Base-by-base conservation (phyloP, 371 early-diverging fungal genomes). In the Syncephalastrum racemosum region DNA sequence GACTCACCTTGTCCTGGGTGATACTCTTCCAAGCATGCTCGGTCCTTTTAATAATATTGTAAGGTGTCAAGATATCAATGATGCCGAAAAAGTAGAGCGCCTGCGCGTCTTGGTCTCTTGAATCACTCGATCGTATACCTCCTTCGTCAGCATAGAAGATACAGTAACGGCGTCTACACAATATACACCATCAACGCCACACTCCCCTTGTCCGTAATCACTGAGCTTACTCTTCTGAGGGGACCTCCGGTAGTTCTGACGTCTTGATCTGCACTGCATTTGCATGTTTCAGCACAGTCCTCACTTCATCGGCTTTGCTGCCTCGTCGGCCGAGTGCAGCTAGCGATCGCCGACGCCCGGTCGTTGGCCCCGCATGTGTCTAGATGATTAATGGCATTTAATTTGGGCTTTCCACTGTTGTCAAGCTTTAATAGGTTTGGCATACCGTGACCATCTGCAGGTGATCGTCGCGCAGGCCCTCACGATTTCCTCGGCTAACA, bases 41-140 rank as follows among this genome's bases (percentile, higher is more conserved):
- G 20, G 87, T 45, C 61, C 87, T 87, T 73, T 98, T 98, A 46
- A 78, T 68, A 44, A 80, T 71, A 62, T 89, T 90, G 72, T 96
- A 98, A 1, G 90, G 89, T 18, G 98, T 98, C 52, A 98, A 78
- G 44, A 97, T 96, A 63, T 98, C 98, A 53, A 98, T 97, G 51
- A 97, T 85, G 4, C 97, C 97, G 39, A 97, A 63, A 64, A 90
- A 96, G 76, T 97, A 97, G 6, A 97, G 75, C 46, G 86, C 80
- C 46, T 85, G 71, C 4, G 83, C 70, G 2, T 82, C 75, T 27
- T 77, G 64, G 70, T 93, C 82, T 23, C 68, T 48, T 45, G 81
- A 84, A 63, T 90, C 87, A 1, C 95, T 90, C 12, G 95, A 84
- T 39, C 75, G 71, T 58, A 90, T 88, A 2, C 98, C 98, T 46